Evolutionary conservation across 441 rosid genomes (phyloP), one percentile per base, ranked within the genome.

Genomic region (Arabidopsis hybrid): DNA sequence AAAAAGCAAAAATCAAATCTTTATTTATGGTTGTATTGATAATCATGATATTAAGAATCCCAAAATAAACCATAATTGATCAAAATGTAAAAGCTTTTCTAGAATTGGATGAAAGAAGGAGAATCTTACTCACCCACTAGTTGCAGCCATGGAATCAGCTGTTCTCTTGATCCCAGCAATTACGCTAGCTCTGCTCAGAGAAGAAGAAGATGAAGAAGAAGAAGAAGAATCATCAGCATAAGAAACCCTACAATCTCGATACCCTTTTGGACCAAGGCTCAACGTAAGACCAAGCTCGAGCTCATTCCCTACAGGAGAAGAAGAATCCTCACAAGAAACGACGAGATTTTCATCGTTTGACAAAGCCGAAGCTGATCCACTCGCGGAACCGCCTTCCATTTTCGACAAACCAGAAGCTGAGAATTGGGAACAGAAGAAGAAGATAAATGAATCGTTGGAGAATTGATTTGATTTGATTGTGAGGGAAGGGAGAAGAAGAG

Each of bases 271-370:
- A 31, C 86, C 87, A n/a, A 93, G 84, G 72, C 88, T 83, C 84
- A 93, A 73, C 13, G 85, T 90, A 38, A 92, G 93, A 59, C 87
- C 91, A 43, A 90, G 77, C 45, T 89, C 91, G 3, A 90, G 81
- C 61, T 83, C 90, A 50, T 76, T 80, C 59, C 85, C 93, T 45
- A 76, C 82, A 0, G 94, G 91, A 76, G 81, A 76, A 21, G 92
- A 93, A 35, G 94, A 91, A 71, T 85, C 98, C 85, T 88, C 93
- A 4, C 89, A 89, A 4, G 98, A 93, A 40, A 86, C 69, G 14
- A 78, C 89, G 43, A 82, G 50, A 65, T 80, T 80, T 31, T 86
- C 96, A 10, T 88, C 92, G 70, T 78, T 84, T 10, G 91, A 90
- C 72, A 89, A 79, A 61, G 91, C 82, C 50, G 92, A 92, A 78